Evolutionary conservation across 805 yeast genomes (phyloP).

Genomic region (Ogataea thermomethanolica): DNA sequence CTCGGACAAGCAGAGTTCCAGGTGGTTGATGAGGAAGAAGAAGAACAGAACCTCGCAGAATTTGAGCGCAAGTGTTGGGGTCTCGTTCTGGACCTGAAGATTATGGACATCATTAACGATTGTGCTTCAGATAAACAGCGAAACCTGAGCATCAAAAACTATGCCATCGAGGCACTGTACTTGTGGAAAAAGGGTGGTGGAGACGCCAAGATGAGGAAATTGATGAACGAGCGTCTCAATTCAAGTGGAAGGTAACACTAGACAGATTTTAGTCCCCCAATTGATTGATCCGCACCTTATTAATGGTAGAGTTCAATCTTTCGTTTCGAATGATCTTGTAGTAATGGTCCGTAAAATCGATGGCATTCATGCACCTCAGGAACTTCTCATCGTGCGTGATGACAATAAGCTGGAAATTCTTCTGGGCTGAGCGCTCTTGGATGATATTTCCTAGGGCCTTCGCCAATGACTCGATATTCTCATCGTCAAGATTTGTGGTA

Average conservation of each 20-base stretch:
- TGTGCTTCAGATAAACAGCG: slow-evolving; percentile 60
- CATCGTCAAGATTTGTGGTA: slow-evolving; percentile 89
- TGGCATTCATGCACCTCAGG: slow-evolving; percentile 78
- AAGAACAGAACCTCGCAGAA: slow-evolving; percentile 34
- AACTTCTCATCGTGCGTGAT: slow-evolving; percentile 97
- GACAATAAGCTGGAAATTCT: slow-evolving; percentile 89
- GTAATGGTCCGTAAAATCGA: slow-evolving; percentile 81
- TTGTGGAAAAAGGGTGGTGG: slow-evolving; percentile 67
- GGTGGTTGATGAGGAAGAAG: slow-evolving; percentile 31
- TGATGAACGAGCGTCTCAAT: slow-evolving; percentile 7
- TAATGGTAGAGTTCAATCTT: slow-evolving; percentile 73
- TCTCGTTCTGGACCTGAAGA: slow-evolving; percentile 54
- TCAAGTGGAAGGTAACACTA: neutral
- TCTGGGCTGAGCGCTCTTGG: slow-evolving; percentile 68
- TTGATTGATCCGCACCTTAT: slow-evolving; percentile 28
- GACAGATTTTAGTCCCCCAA: slow-evolving; percentile 15
- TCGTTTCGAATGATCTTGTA: slow-evolving; percentile 79
- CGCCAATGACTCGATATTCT: slow-evolving; percentile 85
- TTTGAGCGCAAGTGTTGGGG: slow-evolving; percentile 69
- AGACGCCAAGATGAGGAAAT: slow-evolving; percentile 25
- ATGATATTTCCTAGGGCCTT: slow-evolving; percentile 73
- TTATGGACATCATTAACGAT: slow-evolving; percentile 62
- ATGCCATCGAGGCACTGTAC: slow-evolving; percentile 91
- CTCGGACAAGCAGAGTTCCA: slow-evolving; percentile 58
- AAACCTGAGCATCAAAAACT: slow-evolving; percentile 71